Conservation (phyloP, 1,284 basidiomycete genomes). For the Tylopilus sp. region DNA sequence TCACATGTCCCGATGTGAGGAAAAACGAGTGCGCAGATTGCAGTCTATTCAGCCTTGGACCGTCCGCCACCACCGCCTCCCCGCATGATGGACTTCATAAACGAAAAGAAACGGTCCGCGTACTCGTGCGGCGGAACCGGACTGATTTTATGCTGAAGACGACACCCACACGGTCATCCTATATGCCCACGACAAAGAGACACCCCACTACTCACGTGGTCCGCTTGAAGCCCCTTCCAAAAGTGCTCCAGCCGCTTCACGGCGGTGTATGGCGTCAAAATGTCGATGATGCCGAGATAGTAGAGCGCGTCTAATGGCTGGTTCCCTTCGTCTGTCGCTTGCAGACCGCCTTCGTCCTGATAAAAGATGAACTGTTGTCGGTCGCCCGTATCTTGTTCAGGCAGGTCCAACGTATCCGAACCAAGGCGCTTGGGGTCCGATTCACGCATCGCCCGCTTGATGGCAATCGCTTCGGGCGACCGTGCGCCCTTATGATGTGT, state of each 20-base stretch:
- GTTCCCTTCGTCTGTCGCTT: conserved; percentile 86
- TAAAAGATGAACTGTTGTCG: conserved; percentile 90
- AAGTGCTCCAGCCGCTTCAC: conserved; percentile 85
- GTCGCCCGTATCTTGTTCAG: conserved; percentile 68
- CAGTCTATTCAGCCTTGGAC: conserved; percentile 50
- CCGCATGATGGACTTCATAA: conserved; percentile 85
- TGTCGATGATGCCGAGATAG: conserved; percentile 94
- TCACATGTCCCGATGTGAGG: conserved; percentile 3
- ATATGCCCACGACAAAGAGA: background rate
- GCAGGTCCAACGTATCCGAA: conserved; percentile 58
- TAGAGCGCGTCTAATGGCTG: conserved; percentile 78
- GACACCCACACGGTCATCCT: conserved; percentile 8
- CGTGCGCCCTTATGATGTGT: conserved; percentile 52
- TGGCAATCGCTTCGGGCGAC: conserved; percentile 73
- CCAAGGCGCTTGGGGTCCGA: conserved; percentile 79
- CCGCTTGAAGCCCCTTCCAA: conserved; percentile 88
- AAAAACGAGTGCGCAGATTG: background rate
- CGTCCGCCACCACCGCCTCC: conserved; percentile 67
- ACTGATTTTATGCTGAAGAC: conserved; percentile 82
- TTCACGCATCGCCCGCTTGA: conserved; percentile 80
- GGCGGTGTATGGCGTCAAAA: conserved; percentile 82
- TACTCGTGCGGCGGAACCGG: conserved; percentile 86
- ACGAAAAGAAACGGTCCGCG: conserved; percentile 80
- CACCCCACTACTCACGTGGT: conserved; percentile 66
- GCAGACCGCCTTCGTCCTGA: conserved; percentile 92